Evolutionary conservation across 176 grass and related monocot species (phyloP).

Genomic region (Saccharum spontaneum): DNA sequence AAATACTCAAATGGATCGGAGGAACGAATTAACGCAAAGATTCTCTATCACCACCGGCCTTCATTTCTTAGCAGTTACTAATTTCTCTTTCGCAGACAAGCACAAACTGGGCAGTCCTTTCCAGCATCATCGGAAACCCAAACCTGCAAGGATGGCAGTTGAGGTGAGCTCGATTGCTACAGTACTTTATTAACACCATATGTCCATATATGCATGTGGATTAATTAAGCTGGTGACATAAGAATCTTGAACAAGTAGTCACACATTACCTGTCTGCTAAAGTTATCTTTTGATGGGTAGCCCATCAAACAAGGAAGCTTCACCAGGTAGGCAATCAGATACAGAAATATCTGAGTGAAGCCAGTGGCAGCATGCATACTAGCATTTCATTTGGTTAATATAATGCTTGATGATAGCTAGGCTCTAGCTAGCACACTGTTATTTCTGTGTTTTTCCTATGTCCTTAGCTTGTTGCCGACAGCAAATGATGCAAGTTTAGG

Average conservation of each 20-base stretch:
- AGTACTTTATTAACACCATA: conserved; percentile 18
- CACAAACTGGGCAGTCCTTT: conserved; percentile 20
- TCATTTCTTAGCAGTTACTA: conserved; percentile 1
- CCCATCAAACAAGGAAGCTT: conserved; percentile 51
- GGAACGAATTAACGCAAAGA: conserved; percentile 2
- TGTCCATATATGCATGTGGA: background rate
- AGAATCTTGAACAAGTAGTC: conserved; percentile 22
- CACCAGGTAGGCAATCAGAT: conserved; percentile 35
- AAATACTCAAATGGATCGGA: background rate
- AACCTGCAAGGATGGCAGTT: conserved; percentile 33
- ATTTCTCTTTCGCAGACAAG: background rate
- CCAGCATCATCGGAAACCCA: conserved; percentile 33
- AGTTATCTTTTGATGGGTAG: conserved; percentile 43
- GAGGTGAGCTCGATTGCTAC: conserved; percentile 29
- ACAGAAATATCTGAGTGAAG: background rate
- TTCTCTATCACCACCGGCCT: conserved; percentile 14
- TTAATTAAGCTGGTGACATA: conserved; percentile 32
- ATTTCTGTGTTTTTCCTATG: conserved; percentile 20
- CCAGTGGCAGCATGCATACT: conserved; percentile 13
- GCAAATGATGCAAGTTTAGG: conserved; percentile 49
- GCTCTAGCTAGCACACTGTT: background rate
- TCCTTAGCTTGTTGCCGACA: conserved; percentile 42
- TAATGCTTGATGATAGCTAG: background rate
- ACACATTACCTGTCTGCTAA: conserved; percentile 28
- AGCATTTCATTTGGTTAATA: conserved; percentile 12